Conservation (phyloP, 2,329 filamentous ascomycete species). For the Colletotrichum agaves region DNA sequence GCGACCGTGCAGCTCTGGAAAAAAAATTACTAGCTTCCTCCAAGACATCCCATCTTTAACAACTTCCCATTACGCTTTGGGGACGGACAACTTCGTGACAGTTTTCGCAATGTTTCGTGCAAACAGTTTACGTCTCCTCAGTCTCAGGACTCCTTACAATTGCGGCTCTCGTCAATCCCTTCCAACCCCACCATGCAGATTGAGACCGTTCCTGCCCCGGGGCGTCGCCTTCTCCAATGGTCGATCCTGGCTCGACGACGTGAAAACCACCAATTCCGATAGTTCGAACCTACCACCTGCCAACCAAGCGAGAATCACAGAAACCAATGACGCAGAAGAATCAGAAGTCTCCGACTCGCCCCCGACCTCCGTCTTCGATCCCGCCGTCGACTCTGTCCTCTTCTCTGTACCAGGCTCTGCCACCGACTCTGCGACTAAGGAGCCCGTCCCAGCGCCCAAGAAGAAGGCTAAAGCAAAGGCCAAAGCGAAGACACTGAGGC, state of each 20-base stretch:
- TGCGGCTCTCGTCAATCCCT: conserved; percentile 42
- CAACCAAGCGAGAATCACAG: neutral
- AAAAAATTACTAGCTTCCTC: conserved; percentile 15
- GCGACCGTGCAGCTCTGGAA: neutral
- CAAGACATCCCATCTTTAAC: neutral
- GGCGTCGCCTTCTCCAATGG: conserved; percentile 2
- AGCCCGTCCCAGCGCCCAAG: no score
- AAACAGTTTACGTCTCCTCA: conserved; percentile 42
- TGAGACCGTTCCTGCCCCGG: neutral
- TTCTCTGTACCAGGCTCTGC: no score
- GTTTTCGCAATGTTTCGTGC: conserved; percentile 48
- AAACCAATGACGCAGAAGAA: neutral
- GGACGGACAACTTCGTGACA: conserved; percentile 5
- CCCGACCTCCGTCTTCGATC: no score
- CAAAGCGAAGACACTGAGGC: neutral
- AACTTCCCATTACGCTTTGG: conserved; percentile 13
- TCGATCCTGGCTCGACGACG: conserved; percentile 15
- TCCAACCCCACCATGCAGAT: conserved; percentile 16
- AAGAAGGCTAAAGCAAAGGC: conserved; percentile 31
- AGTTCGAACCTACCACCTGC: neutral
- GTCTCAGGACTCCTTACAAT: conserved; percentile 43
- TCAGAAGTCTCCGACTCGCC: no score
- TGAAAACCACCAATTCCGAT: neutral
- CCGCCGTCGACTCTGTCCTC: no score
- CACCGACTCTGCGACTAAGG: no score